Conservation (phyloP, 345 rosid genomes). For the Angophora floribunda region DNA sequence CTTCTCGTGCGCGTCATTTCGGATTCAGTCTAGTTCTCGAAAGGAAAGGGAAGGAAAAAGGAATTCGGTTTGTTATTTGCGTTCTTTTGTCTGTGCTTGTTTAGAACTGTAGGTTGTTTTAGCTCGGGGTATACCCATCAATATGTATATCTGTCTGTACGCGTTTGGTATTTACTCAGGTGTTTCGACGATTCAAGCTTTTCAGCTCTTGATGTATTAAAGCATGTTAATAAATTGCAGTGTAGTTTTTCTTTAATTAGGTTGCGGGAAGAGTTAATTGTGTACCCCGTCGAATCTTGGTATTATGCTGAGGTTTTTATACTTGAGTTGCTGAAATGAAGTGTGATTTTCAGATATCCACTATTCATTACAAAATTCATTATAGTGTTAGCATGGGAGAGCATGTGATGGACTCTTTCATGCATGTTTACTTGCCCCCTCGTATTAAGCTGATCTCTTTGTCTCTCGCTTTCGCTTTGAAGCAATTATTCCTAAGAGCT, state of each 20-base stretch:
- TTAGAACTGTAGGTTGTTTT: not conserved
- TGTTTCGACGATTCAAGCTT: not conserved
- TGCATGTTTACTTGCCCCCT: not conserved
- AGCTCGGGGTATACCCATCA: not conserved
- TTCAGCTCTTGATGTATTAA: not conserved
- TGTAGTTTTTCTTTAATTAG: not conserved
- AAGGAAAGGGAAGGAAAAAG: not conserved
- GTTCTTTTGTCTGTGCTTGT: not conserved
- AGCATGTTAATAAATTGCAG: not conserved
- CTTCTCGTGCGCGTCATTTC: not conserved
- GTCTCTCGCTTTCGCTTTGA: not conserved
- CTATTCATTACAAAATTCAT: not conserved
- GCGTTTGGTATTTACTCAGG: not conserved
- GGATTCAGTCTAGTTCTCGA: not conserved
- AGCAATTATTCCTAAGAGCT: not conserved
- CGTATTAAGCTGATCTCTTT: conserved; percentile 35
- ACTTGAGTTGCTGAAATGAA: not conserved
- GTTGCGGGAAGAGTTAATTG: not conserved
- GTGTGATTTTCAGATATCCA: not conserved
- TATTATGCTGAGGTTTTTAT: not conserved
- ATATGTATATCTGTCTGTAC: not conserved
- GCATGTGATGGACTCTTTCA: not conserved
- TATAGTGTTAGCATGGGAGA: not conserved
- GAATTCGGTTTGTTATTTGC: not conserved
- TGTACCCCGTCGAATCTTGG: not conserved